phyloP scores from a whole-genome alignment of 306 rosid species.

The Vicia villosa region DNA sequence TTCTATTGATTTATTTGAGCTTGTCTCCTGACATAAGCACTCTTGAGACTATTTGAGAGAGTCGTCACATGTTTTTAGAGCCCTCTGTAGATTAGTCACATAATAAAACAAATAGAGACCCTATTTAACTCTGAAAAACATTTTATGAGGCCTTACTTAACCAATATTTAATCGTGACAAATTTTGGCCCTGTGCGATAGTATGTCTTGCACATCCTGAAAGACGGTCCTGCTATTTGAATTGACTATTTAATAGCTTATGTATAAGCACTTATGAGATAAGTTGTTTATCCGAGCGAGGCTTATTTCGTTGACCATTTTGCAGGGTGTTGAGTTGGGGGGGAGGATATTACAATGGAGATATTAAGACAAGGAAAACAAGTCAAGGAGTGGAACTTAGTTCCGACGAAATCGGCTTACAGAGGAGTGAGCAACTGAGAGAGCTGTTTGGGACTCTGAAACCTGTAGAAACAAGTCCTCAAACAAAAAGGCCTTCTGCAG shows the following conservation, averaged over 20 bases:
- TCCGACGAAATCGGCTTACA: conserved; percentile 73
- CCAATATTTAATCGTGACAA: too few species aligned
- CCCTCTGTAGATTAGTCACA: too few species aligned
- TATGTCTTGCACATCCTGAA: too few species aligned
- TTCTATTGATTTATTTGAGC: not conserved
- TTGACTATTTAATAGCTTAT: not conserved
- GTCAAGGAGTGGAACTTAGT: conserved; percentile 62
- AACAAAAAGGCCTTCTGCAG: conserved; percentile 69
- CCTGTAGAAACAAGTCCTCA: conserved; percentile 61
- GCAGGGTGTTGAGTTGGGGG: conserved; percentile 75
- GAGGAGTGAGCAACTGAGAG: conserved; percentile 76
- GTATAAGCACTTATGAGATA: not conserved
- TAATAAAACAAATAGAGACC: too few species aligned
- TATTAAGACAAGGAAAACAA: conserved; percentile 84
- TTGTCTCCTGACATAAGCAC: too few species aligned
- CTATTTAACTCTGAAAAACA: too few species aligned
- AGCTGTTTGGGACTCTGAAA: conserved; percentile 64
- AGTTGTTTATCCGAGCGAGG: not conserved
- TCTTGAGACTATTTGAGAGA: not conserved
- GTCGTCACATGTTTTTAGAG: not conserved
- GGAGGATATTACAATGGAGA: conserved; percentile 94
- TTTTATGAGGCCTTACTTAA: too few species aligned
- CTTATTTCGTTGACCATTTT: conserved; percentile 13
- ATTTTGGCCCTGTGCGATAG: too few species aligned
- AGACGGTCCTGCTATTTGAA: too few species aligned